phyloP scores from a whole-genome alignment of 805 yeast species.

The Teunomyces atbi region DNA sequence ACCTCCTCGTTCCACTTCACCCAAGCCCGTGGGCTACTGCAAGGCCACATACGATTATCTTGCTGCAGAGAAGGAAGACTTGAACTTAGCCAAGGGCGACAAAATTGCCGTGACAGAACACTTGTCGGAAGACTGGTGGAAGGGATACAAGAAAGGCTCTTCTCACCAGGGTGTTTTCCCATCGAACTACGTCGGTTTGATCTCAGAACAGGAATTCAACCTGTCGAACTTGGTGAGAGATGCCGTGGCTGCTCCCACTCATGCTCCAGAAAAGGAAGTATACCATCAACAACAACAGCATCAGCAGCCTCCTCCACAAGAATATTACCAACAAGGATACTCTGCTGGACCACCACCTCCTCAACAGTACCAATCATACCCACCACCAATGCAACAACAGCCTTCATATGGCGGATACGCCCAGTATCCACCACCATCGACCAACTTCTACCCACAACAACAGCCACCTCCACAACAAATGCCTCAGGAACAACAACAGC shows the following conservation, averaged over 20 bases:
- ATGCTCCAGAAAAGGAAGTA: conserved; percentile 16
- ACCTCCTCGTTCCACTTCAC: conserved; percentile 16
- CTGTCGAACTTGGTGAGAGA: background rate
- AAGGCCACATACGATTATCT: conserved; percentile 75
- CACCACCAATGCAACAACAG: conserved; percentile 23
- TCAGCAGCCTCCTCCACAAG: conserved; percentile 15
- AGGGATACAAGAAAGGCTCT: conserved; percentile 51
- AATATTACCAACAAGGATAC: conserved; percentile 8
- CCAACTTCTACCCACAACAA: conserved; percentile 43
- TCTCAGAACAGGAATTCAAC: conserved; percentile 33
- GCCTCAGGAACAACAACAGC: conserved; percentile 14
- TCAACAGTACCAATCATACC: conserved; percentile 2
- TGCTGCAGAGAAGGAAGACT: conserved; percentile 76
- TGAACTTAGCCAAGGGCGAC: conserved; percentile 64
- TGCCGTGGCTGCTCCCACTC: conserved; percentile 12
- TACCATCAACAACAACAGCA: conserved; percentile 10
- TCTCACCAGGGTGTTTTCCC: conserved; percentile 83
- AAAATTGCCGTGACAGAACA: conserved; percentile 68
- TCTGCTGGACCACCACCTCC: conserved; percentile 6
- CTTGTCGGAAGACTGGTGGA: conserved; percentile 88
- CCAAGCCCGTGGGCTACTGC: conserved; percentile 34
- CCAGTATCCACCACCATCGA: conserved; percentile 53
- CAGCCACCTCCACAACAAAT: conserved; percentile 14
- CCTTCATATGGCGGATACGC: conserved; percentile 35
- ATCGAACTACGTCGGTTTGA: conserved; percentile 67